Evolutionary conservation across 805 yeast genomes (phyloP).

Genomic region (Ogataea naganishii): DNA sequence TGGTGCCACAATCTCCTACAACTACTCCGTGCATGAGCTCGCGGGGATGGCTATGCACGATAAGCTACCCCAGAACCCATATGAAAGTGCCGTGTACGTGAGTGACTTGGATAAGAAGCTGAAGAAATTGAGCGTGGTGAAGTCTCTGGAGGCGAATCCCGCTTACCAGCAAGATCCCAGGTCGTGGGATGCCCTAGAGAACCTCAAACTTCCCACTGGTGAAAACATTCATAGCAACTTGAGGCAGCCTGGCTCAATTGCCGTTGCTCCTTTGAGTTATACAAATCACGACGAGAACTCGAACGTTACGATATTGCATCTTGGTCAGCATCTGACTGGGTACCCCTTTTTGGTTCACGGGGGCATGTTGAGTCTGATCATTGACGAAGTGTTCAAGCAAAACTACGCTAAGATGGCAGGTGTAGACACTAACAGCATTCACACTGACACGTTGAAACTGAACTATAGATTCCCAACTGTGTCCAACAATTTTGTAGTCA

Average conservation of each 20-base stretch:
- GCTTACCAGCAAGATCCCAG: conserved; percentile 25
- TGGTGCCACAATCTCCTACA: conserved; percentile 18
- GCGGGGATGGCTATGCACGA: no score
- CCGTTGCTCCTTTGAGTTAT: conserved; percentile 64
- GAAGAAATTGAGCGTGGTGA: conserved; percentile 40
- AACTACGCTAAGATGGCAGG: conserved; percentile 18
- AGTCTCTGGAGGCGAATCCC: conserved; percentile 33
- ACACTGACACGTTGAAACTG: conserved; percentile 38
- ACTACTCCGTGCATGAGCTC: conserved; percentile 20
- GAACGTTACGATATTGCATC: conserved; percentile 59
- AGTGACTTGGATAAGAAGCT: conserved; percentile 37
- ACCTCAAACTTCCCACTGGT: conserved; percentile 28
- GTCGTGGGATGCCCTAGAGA: conserved; percentile 38
- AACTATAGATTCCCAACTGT: conserved; percentile 65
- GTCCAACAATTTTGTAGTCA: conserved; percentile 67
- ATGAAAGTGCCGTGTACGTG: conserved; percentile 13
- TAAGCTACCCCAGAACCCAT: conserved; percentile 14
- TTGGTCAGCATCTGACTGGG: conserved; percentile 75
- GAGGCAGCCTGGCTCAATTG: conserved; percentile 69
- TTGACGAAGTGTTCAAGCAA: conserved; percentile 63
- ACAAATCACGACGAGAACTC: conserved; percentile 47
- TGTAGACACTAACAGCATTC: conserved; percentile 27
- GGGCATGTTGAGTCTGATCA: conserved; percentile 72
- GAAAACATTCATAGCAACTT: conserved; percentile 37
- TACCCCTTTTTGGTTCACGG: conserved; percentile 87